Evolutionary conservation across 768 basidiomycete species (phyloP).

Genomic region (Mycena metata): DNA sequence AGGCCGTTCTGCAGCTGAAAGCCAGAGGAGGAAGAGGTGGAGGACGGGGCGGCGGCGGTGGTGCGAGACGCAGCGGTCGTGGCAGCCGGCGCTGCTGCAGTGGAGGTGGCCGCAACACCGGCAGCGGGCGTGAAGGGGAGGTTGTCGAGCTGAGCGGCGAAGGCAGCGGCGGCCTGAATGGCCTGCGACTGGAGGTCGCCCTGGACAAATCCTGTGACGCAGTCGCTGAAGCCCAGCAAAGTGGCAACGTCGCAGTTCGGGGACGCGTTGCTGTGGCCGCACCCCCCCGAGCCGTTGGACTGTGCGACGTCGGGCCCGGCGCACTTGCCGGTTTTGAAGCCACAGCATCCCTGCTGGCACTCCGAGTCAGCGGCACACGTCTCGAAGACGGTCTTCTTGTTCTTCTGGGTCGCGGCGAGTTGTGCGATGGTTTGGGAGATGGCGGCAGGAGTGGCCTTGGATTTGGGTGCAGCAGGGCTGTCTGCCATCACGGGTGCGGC

Average conservation of each 20-base stretch:
- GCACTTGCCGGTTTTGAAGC: slow-evolving; percentile 15
- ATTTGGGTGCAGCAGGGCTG: slow-evolving; percentile 39
- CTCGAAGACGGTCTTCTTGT: slow-evolving; percentile 37
- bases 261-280: slow-evolving; percentile 8
- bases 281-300: slow-evolving; percentile 2
- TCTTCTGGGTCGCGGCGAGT: slow-evolving; percentile 59
- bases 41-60: slow-evolving; percentile 41
- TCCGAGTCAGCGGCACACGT: slow-evolving; percentile 55
- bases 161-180: slow-evolving; percentile 48
- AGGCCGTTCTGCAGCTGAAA: slow-evolving; percentile 53
- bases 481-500: slow-evolving; percentile 49
- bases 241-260: slow-evolving; percentile 14
- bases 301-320: slow-evolving; percentile 15
- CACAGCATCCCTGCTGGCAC: slow-evolving; percentile 31
- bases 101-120: neutral
- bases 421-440: slow-evolving; percentile 52
- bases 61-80: neutral
- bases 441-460: no score
- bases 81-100: neutral
- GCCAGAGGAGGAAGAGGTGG: slow-evolving; percentile 35
- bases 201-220: neutral
- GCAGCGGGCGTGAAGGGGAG: neutral
- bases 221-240: neutral
- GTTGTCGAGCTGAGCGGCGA: neutral
- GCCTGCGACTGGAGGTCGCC: neutral